These are phyloP conservation scores for Herpetospermum pedunculosum DNA, from an alignment of 306 rosid species.

Conservation along the genomic window DNA sequence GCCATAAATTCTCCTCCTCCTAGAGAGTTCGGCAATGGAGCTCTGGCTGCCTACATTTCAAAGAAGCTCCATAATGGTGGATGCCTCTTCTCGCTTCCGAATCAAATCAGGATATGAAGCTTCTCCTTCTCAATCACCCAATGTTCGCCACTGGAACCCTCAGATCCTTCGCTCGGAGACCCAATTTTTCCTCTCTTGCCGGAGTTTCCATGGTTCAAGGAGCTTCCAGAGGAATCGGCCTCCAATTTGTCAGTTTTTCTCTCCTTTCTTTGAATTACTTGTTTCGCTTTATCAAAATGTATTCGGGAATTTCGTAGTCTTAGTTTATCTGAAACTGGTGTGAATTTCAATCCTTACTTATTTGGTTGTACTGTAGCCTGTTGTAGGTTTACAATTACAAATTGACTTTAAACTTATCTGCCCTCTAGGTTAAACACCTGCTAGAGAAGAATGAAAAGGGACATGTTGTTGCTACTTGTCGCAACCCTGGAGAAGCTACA, in stretches of 20 bases:
- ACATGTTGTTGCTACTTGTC: conserved; percentile 77
- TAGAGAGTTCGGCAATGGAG: no score
- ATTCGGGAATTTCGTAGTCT: not conserved
- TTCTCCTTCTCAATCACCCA: conserved; percentile 13
- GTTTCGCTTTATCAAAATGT: not conserved
- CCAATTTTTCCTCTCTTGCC: conserved; percentile 21
- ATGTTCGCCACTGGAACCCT: conserved; percentile 11
- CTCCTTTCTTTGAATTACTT: not conserved
- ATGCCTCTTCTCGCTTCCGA: not conserved
- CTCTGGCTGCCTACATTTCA: no score
- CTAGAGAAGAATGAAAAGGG: conserved; percentile 66
- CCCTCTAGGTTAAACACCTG: conserved; percentile 74
- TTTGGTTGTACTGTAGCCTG: no score
- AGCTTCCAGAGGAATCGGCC: conserved; percentile 49
- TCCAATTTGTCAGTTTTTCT: conserved; percentile 32
- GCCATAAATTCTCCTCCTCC: no score
- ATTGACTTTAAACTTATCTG: not conserved
- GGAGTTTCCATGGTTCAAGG: conserved; percentile 51
- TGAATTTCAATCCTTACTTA: not conserved
- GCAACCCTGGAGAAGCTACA: conserved; percentile 51
- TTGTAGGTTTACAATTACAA: not conserved
- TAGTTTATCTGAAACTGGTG: not conserved
- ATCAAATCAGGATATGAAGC: not conserved
- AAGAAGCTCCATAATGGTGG: not conserved
- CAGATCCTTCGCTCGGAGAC: conserved; percentile 7